A percentile compares a stretch with the other conserved stretches of the same genome.
phyloP scores from a whole-genome alignment of 2,329 filamentous ascomycete genomes.

The Trichoderma sp. region DNA sequence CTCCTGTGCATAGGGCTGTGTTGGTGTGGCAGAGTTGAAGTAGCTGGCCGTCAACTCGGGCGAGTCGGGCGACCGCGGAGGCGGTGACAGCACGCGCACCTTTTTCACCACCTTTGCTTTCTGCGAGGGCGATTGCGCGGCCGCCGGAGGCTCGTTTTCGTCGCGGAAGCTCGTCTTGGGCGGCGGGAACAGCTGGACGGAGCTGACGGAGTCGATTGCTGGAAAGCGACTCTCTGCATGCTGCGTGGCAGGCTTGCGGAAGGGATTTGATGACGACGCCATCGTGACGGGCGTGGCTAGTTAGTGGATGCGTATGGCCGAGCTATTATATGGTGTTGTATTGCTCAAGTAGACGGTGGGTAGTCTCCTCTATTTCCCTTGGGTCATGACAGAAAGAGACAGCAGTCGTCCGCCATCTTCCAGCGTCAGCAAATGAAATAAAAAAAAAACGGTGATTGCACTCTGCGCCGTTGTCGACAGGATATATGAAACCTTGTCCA shows the following conservation, averaged over 20 bases:
- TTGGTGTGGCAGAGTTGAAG: slow-evolving; percentile 4
- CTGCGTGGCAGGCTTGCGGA: slow-evolving; percentile 30
- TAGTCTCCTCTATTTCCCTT: slow-evolving; percentile 9
- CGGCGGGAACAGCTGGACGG: slow-evolving; percentile 25
- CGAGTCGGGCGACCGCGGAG: slow-evolving; percentile 60
- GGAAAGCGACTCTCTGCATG: slow-evolving; percentile 19
- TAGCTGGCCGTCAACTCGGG: slow-evolving; percentile 37
- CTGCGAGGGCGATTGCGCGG: slow-evolving; percentile 26
- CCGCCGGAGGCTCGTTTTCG: slow-evolving; percentile 14
- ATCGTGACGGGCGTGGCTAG: slow-evolving; percentile 14
- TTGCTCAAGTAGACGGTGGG: not conserved
- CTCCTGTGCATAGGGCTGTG: slow-evolving; percentile 17
- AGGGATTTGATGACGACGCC: slow-evolving; percentile 32
- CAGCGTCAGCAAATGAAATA: not conserved
- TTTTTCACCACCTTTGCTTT: slow-evolving; percentile 63
- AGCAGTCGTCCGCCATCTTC: slow-evolving; percentile 22
- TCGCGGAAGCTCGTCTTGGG: slow-evolving; percentile 21
- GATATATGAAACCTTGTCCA: slow-evolving; percentile 8
- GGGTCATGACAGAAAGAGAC: slow-evolving; percentile 22
- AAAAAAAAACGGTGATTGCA: not conserved
- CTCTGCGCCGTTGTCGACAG: not conserved
- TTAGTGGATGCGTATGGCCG: not conserved
- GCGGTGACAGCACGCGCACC: slow-evolving; percentile 67
- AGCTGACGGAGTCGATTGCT: slow-evolving; percentile 26
- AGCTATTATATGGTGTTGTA: not conserved